Conservation (phyloP, 768 basidiomycete species). For the Collybiopsis confluens region DNA sequence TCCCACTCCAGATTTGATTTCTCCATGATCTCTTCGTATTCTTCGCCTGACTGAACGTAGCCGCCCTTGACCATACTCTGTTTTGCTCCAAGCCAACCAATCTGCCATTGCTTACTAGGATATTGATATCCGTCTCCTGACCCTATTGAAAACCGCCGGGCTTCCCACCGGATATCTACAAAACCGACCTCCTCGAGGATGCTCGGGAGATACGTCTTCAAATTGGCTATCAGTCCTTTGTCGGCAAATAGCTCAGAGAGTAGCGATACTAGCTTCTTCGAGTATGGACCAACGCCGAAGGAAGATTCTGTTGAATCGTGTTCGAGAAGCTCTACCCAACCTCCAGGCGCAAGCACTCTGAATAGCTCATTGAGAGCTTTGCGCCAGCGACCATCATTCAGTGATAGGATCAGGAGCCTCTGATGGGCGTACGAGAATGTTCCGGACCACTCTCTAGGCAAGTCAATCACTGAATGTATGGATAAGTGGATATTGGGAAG, state of each 20-base stretch:
- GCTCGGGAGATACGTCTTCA: too few relatives aligned
- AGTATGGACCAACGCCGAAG: neutral
- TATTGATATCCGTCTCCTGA: neutral
- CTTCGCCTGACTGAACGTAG: neutral
- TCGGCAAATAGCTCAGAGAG: neutral
- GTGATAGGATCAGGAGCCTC: neutral
- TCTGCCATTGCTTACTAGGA: neutral
- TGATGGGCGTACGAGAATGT: neutral
- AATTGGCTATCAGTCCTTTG: neutral
- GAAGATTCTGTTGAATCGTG: neutral
- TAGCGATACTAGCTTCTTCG: neutral
- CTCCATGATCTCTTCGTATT: neutral
- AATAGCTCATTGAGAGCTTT: neutral
- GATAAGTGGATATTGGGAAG: neutral
- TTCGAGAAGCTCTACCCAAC: constrained; percentile 1
- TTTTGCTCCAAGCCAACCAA: neutral
- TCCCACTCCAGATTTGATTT: neutral
- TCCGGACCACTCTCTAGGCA: neutral
- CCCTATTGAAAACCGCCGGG: neutral
- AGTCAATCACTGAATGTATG: neutral
- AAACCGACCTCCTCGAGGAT: neutral
- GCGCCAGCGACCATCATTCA: neutral
- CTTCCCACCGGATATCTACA: neutral
- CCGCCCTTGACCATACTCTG: neutral
- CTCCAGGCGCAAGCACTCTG: neutral